Conservation (phyloP, 176 grass and related monocot species). For the Rhynchospora tenuis region DNA sequence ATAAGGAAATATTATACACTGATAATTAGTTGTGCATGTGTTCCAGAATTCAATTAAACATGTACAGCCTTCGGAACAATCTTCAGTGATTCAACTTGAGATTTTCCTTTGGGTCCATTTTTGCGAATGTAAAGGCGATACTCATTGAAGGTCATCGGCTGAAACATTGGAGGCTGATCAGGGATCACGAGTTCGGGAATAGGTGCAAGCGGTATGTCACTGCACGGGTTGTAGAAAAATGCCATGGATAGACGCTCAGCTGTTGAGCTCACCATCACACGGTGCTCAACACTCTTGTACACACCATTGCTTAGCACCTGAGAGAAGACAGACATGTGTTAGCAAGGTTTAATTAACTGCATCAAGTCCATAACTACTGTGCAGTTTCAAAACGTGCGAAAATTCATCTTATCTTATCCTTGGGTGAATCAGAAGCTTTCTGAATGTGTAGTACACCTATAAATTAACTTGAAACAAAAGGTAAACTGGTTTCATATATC, state of each 20-base stretch:
- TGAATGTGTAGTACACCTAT: not conserved
- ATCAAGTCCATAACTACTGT: not conserved
- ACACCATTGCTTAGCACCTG: slow-evolving; percentile 69
- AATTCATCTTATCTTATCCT: not conserved
- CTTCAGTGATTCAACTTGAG: slow-evolving; percentile 46
- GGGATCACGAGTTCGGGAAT: slow-evolving; percentile 46
- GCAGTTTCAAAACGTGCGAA: not conserved
- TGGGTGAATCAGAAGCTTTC: not conserved
- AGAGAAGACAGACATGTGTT: not conserved
- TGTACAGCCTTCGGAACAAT: not conserved
- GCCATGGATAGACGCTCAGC: slow-evolving; percentile 65
- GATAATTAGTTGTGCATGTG: not conserved
- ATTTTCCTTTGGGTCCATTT: slow-evolving; percentile 53
- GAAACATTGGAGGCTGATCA: slow-evolving; percentile 41
- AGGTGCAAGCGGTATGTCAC: slow-evolving; percentile 50
- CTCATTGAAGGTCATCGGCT: slow-evolving; percentile 69
- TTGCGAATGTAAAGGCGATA: slow-evolving; percentile 58
- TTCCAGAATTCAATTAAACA: not conserved
- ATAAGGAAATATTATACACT: not conserved
- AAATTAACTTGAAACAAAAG: no score
- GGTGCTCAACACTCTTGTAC: slow-evolving; percentile 86
- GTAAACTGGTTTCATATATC: not conserved
- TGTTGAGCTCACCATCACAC: slow-evolving; percentile 50
- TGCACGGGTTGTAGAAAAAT: slow-evolving; percentile 84
- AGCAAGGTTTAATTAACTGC: no score